Conservation (phyloP, 139 green algal genomes). For the Edaphochlamys debaryana region DNA sequence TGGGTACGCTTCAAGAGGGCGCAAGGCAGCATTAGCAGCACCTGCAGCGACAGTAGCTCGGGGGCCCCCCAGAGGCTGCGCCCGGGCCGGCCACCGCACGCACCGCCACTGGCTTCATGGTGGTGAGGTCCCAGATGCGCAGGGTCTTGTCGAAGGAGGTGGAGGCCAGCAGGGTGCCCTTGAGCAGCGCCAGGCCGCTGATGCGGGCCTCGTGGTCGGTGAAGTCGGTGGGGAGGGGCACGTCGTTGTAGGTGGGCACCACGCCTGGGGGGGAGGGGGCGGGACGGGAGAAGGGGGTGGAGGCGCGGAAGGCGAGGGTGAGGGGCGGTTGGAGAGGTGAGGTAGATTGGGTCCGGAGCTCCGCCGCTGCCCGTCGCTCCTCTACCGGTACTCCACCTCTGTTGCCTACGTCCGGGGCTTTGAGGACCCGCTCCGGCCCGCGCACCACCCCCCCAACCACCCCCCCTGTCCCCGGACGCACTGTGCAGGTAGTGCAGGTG, state of each 20-base stretch:
- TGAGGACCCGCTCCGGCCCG: no score
- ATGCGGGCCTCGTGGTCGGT: slow-evolving; percentile 57
- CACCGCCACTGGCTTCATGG: slow-evolving; percentile 64
- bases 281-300: background rate
- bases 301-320: no score
- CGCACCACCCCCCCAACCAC: no score
- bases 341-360: no score
- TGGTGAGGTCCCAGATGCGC: slow-evolving; percentile 78
- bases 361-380: no score
- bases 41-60: no score
- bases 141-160: slow-evolving; percentile 65
- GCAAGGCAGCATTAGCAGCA: background rate
- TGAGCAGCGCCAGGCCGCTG: slow-evolving; percentile 62
- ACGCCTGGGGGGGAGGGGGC: background rate
- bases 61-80: no score
- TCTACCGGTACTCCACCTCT: no score
- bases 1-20: no score
- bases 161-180: slow-evolving; percentile 57
- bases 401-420: no score
- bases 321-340: no score
- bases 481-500: slow-evolving; percentile 63
- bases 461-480: background rate
- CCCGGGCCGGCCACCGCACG: no score
- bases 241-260: slow-evolving; percentile 53
- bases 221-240: slow-evolving; percentile 58